Conservation (phyloP, 345 rosid species). For the Populus tremula region DNA sequence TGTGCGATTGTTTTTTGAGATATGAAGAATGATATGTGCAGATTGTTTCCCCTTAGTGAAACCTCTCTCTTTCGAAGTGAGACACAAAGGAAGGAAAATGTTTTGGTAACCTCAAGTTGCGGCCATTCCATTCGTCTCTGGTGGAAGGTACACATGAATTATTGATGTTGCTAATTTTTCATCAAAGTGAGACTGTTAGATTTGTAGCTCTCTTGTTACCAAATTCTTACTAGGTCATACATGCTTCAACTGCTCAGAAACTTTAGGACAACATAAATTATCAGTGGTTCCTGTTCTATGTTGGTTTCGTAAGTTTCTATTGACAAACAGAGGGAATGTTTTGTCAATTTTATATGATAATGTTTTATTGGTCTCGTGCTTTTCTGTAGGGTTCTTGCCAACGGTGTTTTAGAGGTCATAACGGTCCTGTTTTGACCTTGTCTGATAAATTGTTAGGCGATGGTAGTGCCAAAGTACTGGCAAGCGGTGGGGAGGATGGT, state of each 20-base stretch:
- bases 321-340: background rate
- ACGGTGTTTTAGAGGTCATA: slow-evolving; percentile 57
- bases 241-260: background rate
- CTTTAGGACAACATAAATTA: background rate
- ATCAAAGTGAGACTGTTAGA: background rate
- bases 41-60: slow-evolving; percentile 46
- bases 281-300: background rate
- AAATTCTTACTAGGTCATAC: no score
- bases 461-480: slow-evolving; percentile 40
- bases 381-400: slow-evolving; percentile 51
- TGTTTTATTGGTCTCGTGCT: background rate
- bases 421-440: slow-evolving; percentile 50
- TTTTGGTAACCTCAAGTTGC: slow-evolving; percentile 56
- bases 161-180: background rate
- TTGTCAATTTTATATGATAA: background rate
- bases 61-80: slow-evolving; percentile 41
- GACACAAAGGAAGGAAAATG: slow-evolving; percentile 40
- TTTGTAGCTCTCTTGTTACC: background rate
- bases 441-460: slow-evolving; percentile 63
- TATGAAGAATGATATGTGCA: slow-evolving; percentile 26
- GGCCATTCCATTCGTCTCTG: slow-evolving; percentile 64
- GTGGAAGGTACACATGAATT: slow-evolving; percentile 58
- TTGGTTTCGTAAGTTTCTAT: background rate
- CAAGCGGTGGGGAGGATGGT: slow-evolving; percentile 74
- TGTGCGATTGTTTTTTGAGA: background rate